Base-by-base conservation (phyloP, 2,329 filamentous ascomycete genomes). In the Endoconidiophora polonica region DNA sequence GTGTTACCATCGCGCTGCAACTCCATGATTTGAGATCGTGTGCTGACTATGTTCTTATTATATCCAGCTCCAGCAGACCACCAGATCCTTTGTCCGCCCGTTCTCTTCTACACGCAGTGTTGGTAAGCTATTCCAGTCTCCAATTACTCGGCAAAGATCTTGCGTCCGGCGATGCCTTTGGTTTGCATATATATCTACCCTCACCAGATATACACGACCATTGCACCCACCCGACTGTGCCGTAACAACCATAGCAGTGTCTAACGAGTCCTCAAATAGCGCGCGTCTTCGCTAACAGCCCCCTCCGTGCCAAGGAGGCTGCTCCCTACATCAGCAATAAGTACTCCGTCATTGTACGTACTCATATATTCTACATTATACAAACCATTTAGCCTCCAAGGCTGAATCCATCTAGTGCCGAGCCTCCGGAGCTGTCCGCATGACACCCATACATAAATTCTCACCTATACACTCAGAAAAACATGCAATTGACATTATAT, bases 241-340 rank as follows among this genome's bases (percentile, higher is more conserved):
- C 23, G n/a, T 7, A 16, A 44, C 42, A 16, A 33, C 12, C 10
- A 33, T 23, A 14, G 10, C 5, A 16, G 9, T 16, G 29, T 33
- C 48, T 26, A 44, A 49, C 40, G 12, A 49, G 26, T 43, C 49
- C 43, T 23, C 20, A 10, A 36, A 43, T 59, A 87, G 85, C 86
- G 62, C 81, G 83, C 65, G 85, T 96, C 64, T 84, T 94, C 65
- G 80, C 83, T 60, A 90, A 83, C 67, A 77, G 80, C 59, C 85
- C 86, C 58, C 74, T 96, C 57, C 81, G 87, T 66, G 91, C 90
- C 52, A 94, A 93, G 73, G 88, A 95, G 72, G 88, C 88, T 29
- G 85, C 85, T 56, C 81, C 85, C 44, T 85, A 86, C 63, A 76
- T 94, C 60, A 84, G 81, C 67, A 81, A 74, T 67, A 91, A 94